phyloP scores from a whole-genome alignment of 371 early-diverging fungal species.

The Mucor indicus region DNA sequence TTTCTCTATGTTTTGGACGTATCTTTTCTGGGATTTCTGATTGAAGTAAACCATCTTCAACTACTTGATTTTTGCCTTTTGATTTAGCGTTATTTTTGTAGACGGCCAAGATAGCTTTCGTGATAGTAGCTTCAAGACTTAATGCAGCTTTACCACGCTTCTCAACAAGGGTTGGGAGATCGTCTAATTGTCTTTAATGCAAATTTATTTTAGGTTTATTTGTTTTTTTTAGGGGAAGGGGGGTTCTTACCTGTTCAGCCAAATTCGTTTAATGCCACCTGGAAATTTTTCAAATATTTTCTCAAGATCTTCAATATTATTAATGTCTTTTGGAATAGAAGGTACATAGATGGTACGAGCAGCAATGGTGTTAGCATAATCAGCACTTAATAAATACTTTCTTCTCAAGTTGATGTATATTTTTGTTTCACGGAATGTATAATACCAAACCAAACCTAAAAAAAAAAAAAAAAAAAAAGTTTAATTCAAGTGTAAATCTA shows the following conservation, averaged over 20 bases:
- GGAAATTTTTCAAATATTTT: slow-evolving; percentile 66
- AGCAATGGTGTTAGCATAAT: slow-evolving; percentile 57
- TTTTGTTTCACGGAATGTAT: slow-evolving; percentile 60
- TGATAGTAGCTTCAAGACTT: slow-evolving; percentile 51
- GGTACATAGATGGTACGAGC: slow-evolving; percentile 68
- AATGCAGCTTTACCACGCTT: slow-evolving; percentile 55
- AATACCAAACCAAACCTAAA: slow-evolving; percentile 37
- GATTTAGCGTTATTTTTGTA: slow-evolving; percentile 39
- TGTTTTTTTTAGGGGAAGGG: background rate
- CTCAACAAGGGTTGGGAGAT: slow-evolving; percentile 51
- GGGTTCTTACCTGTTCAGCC: slow-evolving; percentile 55
- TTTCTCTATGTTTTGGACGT: slow-evolving; percentile 63
- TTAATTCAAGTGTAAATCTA: slow-evolving; percentile 1
- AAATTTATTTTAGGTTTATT: background rate
- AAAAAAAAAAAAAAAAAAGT: background rate
- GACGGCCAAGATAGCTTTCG: slow-evolving; percentile 46
- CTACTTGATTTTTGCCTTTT: slow-evolving; percentile 5
- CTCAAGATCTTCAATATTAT: slow-evolving; percentile 41
- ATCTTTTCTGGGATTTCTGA: slow-evolving; percentile 39
- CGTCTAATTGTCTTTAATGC: slow-evolving; percentile 36
- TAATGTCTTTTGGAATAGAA: slow-evolving; percentile 51
- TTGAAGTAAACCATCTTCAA: slow-evolving; percentile 7
- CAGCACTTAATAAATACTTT: slow-evolving; percentile 55
- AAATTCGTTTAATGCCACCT: slow-evolving; percentile 70
- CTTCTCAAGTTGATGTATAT: slow-evolving; percentile 69